phyloP scores from a whole-genome alignment of 495 filamentous ascomycete species.

The Sporormia fimetaria region DNA sequence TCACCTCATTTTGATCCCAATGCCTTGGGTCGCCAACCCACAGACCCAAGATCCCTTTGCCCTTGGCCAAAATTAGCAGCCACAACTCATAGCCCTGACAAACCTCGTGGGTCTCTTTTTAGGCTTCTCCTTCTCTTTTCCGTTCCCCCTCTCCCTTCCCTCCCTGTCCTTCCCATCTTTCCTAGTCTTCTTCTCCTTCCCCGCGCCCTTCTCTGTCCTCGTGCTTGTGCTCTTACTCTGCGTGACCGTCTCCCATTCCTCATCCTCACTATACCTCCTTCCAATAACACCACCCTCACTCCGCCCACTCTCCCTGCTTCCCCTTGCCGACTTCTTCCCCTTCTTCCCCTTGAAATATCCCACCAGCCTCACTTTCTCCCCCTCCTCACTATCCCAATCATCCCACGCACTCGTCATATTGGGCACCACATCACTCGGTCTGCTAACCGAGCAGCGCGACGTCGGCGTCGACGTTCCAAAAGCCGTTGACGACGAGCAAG shows the following conservation, averaged over 20 bases:
- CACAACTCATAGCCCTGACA: slow-evolving; percentile 20
- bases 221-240: background rate
- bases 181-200: background rate
- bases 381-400: slow-evolving; percentile 21
- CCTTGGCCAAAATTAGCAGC: slow-evolving; percentile 4
- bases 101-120: slow-evolving; percentile 10
- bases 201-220: background rate
- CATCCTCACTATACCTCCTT: slow-evolving; percentile 1
- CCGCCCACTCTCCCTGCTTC: slow-evolving; percentile 9
- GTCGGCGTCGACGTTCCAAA: background rate
- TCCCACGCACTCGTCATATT: slow-evolving; percentile 24
- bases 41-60: too few relatives aligned
- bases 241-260: background rate
- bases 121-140: background rate
- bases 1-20: too few relatives aligned
- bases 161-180: background rate
- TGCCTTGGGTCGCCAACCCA: too few relatives aligned
- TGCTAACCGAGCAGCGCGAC: slow-evolving; percentile 1
- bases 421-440: slow-evolving; percentile 15
- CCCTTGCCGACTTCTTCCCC: too few relatives aligned
- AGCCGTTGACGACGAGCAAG: background rate
- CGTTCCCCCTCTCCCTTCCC: background rate
- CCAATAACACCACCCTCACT: slow-evolving; percentile 4
- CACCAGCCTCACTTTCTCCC: slow-evolving; percentile 18
- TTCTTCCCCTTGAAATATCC: slow-evolving; percentile 14